These are phyloP conservation scores for Rhododendron mucronatum DNA, from an alignment of 148 eudicot species.

Conservation along the genomic window DNA sequence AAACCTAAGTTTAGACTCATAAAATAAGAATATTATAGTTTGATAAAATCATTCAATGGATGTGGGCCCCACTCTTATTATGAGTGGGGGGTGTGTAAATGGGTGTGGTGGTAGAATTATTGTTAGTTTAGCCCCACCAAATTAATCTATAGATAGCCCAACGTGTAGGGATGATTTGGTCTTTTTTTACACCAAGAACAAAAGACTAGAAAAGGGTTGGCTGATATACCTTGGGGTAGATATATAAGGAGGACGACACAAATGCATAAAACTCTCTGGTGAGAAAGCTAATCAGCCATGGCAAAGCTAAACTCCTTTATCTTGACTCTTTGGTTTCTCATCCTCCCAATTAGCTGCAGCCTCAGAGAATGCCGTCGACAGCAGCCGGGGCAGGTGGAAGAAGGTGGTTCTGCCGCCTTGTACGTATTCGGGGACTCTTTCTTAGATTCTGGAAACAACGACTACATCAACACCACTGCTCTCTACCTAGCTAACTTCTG, in stretches of 20 bases:
- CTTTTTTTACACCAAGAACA: neutral
- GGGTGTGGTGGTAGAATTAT: no score
- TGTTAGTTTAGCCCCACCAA: neutral
- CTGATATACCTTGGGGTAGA: neutral
- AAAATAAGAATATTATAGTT: no score
- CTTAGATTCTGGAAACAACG: slow-evolving; percentile 64
- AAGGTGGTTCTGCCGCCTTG: slow-evolving; percentile 10
- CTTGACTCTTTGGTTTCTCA: neutral
- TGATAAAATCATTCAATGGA: no score
- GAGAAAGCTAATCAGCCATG: neutral
- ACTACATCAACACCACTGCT: slow-evolving; percentile 54
- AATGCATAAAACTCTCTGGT: neutral
- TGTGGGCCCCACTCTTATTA: no score
- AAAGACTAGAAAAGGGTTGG: neutral
- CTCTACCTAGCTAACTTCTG: slow-evolving; percentile 46
- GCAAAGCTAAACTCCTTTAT: neutral
- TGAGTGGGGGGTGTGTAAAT: no score
- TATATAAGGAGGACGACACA: neutral
- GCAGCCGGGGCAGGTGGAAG: neutral
- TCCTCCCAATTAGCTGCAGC: neutral
- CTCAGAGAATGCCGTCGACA: neutral
- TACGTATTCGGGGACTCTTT: slow-evolving; percentile 68
- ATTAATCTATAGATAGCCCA: neutral
- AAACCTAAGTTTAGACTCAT: no score
- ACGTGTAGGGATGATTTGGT: neutral